Percentiles rank a stretch among this genome's conserved stretches.
Evolutionary conservation across 192 early-diverging fungal genomes (phyloP).

Genomic region (Oehlia diaphana): DNA sequence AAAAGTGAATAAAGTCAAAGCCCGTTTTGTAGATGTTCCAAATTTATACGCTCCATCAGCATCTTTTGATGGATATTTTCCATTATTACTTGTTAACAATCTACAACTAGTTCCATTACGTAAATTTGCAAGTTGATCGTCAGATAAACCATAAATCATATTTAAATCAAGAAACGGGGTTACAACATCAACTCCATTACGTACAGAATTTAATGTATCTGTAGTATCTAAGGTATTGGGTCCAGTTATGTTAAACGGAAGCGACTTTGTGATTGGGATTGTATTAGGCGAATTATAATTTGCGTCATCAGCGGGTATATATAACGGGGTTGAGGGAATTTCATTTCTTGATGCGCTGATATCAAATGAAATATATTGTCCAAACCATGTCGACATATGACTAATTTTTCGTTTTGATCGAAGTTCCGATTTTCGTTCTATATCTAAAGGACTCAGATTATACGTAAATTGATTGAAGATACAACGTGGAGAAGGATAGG

Average conservation of each 20-base stretch:
- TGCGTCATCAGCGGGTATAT: slow-evolving; percentile 1
- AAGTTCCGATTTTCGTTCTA: not conserved
- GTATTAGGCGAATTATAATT: not conserved
- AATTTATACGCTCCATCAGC: not conserved
- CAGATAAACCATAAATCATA: not conserved
- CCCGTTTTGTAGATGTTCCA: too few species aligned
- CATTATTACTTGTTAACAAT: not conserved
- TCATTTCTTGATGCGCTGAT: not conserved
- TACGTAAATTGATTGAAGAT: not conserved
- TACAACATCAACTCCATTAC: not conserved
- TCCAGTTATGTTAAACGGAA: not conserved
- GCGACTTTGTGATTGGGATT: not conserved
- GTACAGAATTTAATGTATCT: not conserved
- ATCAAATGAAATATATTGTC: not conserved
- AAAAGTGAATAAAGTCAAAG: not conserved
- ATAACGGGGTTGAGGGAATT: not conserved
- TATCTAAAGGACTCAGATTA: not conserved
- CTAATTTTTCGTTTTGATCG: not conserved
- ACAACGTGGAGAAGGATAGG: not conserved
- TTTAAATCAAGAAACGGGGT: slow-evolving; percentile 14
- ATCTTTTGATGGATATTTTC: not conserved
- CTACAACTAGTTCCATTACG: not conserved
- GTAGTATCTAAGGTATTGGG: not conserved
- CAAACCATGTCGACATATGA: not conserved
- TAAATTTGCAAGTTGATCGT: not conserved